Base-by-base conservation (phyloP, 225 moss, liverwort and hornwort species). In the Climacium dendroides region DNA sequence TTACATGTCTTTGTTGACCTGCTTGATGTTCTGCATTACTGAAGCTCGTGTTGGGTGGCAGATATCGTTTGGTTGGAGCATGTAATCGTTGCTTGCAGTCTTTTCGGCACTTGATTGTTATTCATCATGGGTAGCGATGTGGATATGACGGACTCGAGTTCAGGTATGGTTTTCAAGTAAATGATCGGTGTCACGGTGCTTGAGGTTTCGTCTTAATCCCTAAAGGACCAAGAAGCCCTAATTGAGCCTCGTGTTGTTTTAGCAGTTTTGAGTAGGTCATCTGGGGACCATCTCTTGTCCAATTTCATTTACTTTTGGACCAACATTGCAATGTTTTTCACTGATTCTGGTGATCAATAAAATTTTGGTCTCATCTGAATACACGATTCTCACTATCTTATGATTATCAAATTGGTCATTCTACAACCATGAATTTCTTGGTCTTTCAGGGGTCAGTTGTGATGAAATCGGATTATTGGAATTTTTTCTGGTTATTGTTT, bases 61-160 rank as follows among this genome's bases (percentile, higher is more conserved):
- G 91, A 69, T 69, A 71, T 10, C 55, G 55, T 81, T 75, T 70
- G 24, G 59, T 89, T 82, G 69, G 89, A 91, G 82, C 82, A 91
- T 89, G 89, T 86, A 86, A 79, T 79, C 39, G 63, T 75, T 81
- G 64, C 77, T 81, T 47, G 76, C 48, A 83, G 73, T 78, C 83
- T 86, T 43, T 79, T 64, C 57, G 73, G 71, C 82, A 50, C 83
- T 74, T 85, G 57, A 73, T 81, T 85, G 60, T 79, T 72, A 19
- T 73, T 80, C 13, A 86, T 74, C 86, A 93, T 93, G 93, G 93
- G 92, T 47, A 93, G 93, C 88, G 93, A 92, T 92, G 93, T 82
- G 86, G 93, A 93, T 67, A 88, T 93, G 87, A 88, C 93, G 58
- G 93, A 93, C 25, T 92, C 93, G 71, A 90, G 91, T 75, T 92